Conservation (phyloP, 1,284 basidiomycete species). For the Leccinum pachyderme region DNA sequence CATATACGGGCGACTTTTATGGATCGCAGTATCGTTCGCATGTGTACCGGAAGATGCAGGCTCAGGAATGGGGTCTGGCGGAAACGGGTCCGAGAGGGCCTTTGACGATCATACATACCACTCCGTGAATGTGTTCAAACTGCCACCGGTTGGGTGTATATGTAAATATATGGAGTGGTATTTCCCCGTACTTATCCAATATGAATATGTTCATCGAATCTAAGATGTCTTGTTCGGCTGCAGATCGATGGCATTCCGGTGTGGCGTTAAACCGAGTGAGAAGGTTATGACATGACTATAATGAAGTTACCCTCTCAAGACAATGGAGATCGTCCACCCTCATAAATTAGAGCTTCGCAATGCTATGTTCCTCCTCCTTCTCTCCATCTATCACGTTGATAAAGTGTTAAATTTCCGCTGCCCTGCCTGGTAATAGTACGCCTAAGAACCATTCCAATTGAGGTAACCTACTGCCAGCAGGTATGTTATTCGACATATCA, state of each 20-base stretch:
- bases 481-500: slow-evolving; percentile 25
- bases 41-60: slow-evolving; percentile 32
- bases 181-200: neutral
- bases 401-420: slow-evolving; percentile 23
- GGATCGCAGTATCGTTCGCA: slow-evolving; percentile 32
- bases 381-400: slow-evolving; percentile 9
- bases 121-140: slow-evolving; percentile 16
- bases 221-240: neutral
- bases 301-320: slow-evolving; percentile 2
- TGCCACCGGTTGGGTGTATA: slow-evolving; percentile 3
- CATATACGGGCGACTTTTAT: slow-evolving; percentile 28
- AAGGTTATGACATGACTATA: neutral
- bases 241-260: neutral
- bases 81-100: slow-evolving; percentile 27
- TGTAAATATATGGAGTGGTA: neutral
- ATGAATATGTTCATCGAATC: neutral
- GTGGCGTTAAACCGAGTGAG: neutral
- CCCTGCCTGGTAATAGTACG: slow-evolving; percentile 4
- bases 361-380: neutral
- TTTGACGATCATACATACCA: slow-evolving; percentile 27
- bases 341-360: slow-evolving; percentile 14
- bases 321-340: slow-evolving; percentile 9
- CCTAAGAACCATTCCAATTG: slow-evolving; percentile 20
- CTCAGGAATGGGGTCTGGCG: slow-evolving; percentile 28
- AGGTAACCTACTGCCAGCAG: slow-evolving; percentile 13